Evolutionary conservation across 805 yeast genomes (phyloP).

Genomic region (Nakazawaea holstii): DNA sequence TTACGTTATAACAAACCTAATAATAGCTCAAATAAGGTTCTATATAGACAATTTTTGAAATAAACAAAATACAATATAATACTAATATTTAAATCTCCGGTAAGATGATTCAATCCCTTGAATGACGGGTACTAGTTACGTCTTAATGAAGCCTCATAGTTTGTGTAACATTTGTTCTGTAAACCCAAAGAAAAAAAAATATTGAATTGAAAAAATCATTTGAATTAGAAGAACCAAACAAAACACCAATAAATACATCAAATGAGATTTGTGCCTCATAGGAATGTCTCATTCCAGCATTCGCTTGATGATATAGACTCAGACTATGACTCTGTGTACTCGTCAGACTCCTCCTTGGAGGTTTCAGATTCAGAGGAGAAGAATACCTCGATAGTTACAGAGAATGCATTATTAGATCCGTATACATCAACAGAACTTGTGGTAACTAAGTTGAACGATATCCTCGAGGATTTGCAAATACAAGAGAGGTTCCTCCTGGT

Average conservation of each 20-base stretch:
- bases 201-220: background rate
- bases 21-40: too few relatives aligned
- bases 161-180: too few relatives aligned
- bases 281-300: slow-evolving; percentile 16
- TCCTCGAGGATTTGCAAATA: slow-evolving; percentile 11
- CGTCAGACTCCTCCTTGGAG: slow-evolving; percentile 13
- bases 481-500: slow-evolving; percentile 12
- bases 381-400: too few relatives aligned
- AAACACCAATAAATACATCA: background rate
- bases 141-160: too few relatives aligned
- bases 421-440: background rate
- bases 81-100: too few relatives aligned
- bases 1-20: too few relatives aligned
- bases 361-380: slow-evolving; percentile 12
- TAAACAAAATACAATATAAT: too few relatives aligned
- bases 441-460: slow-evolving; percentile 5
- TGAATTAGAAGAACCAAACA: background rate
- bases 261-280: slow-evolving; percentile 26
- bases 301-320: slow-evolving; percentile 19
- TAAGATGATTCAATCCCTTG: too few relatives aligned
- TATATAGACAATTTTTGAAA: too few relatives aligned
- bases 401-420: too few relatives aligned
- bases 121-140: too few relatives aligned
- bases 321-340: slow-evolving; percentile 20
- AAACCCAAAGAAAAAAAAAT: background rate